Conservation (phyloP, 345 rosid species). For the Fremontodendron californicum region DNA sequence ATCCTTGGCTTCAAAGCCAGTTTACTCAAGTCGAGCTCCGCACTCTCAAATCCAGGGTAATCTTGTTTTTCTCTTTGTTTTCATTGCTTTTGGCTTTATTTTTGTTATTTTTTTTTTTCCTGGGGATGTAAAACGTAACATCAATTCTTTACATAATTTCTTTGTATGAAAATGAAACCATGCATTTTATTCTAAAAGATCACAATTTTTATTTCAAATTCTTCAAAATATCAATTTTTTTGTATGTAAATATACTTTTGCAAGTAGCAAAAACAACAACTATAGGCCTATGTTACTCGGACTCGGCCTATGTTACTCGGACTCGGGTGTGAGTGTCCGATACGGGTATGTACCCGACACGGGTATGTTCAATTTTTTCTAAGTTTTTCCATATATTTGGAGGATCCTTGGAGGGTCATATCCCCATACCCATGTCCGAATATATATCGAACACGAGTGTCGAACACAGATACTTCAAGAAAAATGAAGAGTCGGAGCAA, state of each 20-base stretch:
- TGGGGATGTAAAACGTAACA: background rate
- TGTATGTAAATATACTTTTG: background rate
- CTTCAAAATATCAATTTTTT: background rate
- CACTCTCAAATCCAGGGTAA: conserved; percentile 89
- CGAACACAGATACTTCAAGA: too few species aligned
- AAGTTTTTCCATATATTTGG: too few species aligned
- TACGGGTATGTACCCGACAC: too few species aligned
- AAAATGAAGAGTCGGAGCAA: too few species aligned
- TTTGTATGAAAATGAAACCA: background rate
- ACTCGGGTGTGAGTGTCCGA: too few species aligned
- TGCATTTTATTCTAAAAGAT: background rate
- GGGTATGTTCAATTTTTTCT: too few species aligned
- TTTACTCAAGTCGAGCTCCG: conserved; percentile 98
- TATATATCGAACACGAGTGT: too few species aligned
- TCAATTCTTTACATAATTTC: background rate
- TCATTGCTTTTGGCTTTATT: background rate
- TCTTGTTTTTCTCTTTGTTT: background rate
- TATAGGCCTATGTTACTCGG: too few species aligned
- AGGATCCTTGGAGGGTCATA: too few species aligned
- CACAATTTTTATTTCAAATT: background rate
- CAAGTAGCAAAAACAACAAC: background rate
- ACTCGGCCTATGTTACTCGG: too few species aligned
- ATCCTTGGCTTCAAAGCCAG: conserved; percentile 96
- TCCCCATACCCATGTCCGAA: too few species aligned
- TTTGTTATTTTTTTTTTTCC: background rate